These are phyloP conservation scores for Oemleria cerasiformis DNA, from an alignment of 306 rosid species.

Conservation along the genomic window DNA sequence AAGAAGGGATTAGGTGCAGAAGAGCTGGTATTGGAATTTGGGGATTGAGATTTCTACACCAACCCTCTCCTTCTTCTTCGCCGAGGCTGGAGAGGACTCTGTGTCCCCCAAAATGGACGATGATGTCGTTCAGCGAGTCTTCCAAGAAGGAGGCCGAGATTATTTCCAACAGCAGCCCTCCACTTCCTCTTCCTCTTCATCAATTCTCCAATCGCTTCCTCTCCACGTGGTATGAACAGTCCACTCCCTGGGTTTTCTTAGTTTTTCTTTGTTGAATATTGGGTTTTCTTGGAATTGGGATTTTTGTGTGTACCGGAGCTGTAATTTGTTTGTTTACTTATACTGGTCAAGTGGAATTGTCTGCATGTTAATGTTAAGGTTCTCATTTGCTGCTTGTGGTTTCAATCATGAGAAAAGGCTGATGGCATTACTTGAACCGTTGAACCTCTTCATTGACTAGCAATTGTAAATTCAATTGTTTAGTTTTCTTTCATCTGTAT, in stretches of 20 bases:
- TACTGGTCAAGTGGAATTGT: background rate
- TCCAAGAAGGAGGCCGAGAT: slow-evolving; percentile 98
- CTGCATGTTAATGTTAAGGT: background rate
- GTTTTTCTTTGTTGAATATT: background rate
- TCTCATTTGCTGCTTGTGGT: background rate
- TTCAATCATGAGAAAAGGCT: background rate
- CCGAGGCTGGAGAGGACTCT: background rate
- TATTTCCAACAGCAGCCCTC: slow-evolving; percentile 86
- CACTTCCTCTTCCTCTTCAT: slow-evolving; percentile 75
- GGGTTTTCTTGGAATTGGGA: slow-evolving; percentile 16
- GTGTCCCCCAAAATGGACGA: slow-evolving; percentile 54
- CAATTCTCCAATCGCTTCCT: slow-evolving; percentile 97
- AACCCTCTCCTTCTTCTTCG: background rate
- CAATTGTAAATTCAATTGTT: background rate
- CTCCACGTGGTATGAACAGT: slow-evolving; percentile 76
- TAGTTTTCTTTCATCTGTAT: background rate
- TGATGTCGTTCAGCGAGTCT: slow-evolving; percentile 93
- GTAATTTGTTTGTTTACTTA: background rate
- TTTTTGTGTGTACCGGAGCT: background rate
- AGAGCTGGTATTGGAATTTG: background rate
- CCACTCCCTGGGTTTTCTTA: background rate
- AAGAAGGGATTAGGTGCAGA: slow-evolving; percentile 4
- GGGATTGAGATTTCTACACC: slow-evolving; percentile 20
- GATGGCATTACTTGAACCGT: too few relatives aligned
- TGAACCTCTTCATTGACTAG: too few relatives aligned